phyloP scores from a whole-genome alignment of 768 basidiomycete species.

The Arthromyces matolae region DNA sequence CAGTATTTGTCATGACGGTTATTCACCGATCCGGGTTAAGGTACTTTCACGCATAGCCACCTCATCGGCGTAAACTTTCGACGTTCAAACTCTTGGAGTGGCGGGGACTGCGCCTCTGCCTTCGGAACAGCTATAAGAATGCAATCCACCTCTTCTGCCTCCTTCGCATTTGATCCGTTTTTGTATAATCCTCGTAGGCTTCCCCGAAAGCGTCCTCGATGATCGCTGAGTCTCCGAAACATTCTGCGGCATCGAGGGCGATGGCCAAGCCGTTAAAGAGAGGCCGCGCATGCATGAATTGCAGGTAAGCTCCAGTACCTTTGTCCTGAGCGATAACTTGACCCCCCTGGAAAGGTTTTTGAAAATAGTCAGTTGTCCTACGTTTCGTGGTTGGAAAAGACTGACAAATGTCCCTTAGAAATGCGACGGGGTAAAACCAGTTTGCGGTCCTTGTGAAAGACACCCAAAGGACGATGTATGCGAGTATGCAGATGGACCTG shows the following conservation, averaged over 20 bases:
- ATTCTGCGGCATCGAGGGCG: constrained; percentile 25
- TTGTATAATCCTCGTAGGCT: constrained; percentile 22
- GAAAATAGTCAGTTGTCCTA: constrained; percentile 40
- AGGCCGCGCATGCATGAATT: constrained; percentile 53
- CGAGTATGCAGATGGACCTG: constrained; percentile 65
- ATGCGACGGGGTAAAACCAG: constrained; percentile 64
- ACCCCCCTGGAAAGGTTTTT: constrained; percentile 38
- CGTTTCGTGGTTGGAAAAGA: constrained; percentile 3
- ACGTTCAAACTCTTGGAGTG: no score
- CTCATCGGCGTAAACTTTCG: constrained; percentile 1
- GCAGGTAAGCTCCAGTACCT: constrained; percentile 40
- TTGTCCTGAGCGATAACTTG: no score
- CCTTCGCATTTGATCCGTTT: constrained; percentile 34
- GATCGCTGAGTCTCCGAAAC: constrained; percentile 35
- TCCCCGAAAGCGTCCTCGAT: constrained; percentile 28
- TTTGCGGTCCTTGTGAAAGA: constrained; percentile 59
- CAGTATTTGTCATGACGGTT: constrained; percentile 7
- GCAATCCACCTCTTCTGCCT: constrained; percentile 18
- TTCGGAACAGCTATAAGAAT: constrained; percentile 33
- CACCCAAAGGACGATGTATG: constrained; percentile 64
- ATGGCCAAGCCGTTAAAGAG: constrained; percentile 44
- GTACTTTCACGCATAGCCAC: constrained; percentile 14
- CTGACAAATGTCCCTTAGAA: constrained; percentile 36
- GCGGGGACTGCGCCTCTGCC: constrained; percentile 11
- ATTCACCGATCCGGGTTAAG: constrained; percentile 1